phyloP scores from a whole-genome alignment of 192 early-diverging fungal species.

The Dissophora ornata region DNA sequence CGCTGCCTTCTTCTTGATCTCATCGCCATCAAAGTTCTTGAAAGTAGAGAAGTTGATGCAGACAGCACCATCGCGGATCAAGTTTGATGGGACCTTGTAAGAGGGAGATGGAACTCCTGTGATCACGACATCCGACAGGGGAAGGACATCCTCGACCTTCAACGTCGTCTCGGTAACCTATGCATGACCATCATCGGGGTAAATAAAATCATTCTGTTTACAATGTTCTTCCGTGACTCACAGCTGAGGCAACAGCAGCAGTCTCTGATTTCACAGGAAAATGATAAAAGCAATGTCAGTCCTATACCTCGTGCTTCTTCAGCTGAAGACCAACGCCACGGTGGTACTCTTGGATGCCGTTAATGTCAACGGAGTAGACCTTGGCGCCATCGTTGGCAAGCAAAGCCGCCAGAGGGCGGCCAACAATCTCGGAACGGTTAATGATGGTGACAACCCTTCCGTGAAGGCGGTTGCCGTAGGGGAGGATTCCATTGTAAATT shows the following conservation, averaged over 20 bases:
- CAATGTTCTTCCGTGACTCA: no score
- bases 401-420: conserved; percentile 95
- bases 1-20: conserved; percentile 90
- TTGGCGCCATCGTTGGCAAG: conserved; percentile 98
- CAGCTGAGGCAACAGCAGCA: not conserved
- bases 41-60: conserved; percentile 98
- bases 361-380: conserved; percentile 95
- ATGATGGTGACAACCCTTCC: conserved; percentile 93
- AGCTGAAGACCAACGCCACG: conserved; percentile 76
- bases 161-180: conserved; percentile 78
- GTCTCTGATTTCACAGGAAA: not conserved
- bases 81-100: conserved; percentile 88
- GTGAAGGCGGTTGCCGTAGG: conserved; percentile 94
- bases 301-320: conserved; percentile 70
- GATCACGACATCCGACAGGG: conserved; percentile 95
- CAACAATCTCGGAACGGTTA: conserved; percentile 97
- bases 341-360: conserved; percentile 83
- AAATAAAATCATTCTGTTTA: not conserved
- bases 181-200: not conserved
- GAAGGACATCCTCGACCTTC: conserved; percentile 83
- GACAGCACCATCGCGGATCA: conserved; percentile 96
- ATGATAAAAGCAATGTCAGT: not conserved
- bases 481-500: conserved; percentile 89
- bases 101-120: conserved; percentile 92
- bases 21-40: conserved; percentile 92